phyloP scores from a whole-genome alignment of 2,329 filamentous ascomycete species.

The Taxawa tesnikishii region DNA sequence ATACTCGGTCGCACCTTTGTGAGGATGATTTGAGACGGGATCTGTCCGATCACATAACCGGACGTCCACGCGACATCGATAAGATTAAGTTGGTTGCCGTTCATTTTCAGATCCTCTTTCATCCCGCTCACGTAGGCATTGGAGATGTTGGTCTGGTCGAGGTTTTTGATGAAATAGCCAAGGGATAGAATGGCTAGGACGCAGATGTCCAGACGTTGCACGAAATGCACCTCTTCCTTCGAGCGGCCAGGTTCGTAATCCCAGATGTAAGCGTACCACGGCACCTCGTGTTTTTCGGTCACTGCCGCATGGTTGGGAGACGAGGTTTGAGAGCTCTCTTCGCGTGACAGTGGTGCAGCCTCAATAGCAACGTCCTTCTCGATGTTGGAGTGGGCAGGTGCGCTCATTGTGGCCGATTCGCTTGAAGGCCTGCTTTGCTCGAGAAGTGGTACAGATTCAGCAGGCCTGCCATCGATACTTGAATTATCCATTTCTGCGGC shows the following conservation, averaged over 20 bases:
- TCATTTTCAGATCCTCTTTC: slow-evolving; percentile 26
- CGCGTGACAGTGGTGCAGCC: background rate
- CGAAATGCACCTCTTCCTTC: background rate
- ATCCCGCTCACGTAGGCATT: slow-evolving; percentile 40
- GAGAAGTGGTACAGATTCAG: background rate
- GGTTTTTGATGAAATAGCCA: slow-evolving; percentile 15
- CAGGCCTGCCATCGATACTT: background rate
- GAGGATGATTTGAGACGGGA: slow-evolving; percentile 24
- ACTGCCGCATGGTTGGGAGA: background rate
- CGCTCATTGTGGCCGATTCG: background rate
- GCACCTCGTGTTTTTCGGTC: background rate
- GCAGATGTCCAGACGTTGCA: background rate
- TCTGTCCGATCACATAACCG: slow-evolving; percentile 26
- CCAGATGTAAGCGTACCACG: background rate
- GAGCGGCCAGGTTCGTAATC: background rate
- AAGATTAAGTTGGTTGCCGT: slow-evolving; percentile 26
- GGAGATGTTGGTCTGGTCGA: slow-evolving; percentile 39
- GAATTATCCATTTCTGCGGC: background rate
- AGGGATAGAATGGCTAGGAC: slow-evolving; percentile 2
- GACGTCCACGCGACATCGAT: slow-evolving; percentile 4
- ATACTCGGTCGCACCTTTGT: slow-evolving; percentile 21
- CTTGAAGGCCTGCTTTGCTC: background rate
- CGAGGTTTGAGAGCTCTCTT: background rate
- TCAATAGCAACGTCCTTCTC: background rate
- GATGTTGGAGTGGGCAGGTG: background rate